Evolutionary conservation across 345 rosid genomes (phyloP).

Genomic region (Salix caprea): DNA sequence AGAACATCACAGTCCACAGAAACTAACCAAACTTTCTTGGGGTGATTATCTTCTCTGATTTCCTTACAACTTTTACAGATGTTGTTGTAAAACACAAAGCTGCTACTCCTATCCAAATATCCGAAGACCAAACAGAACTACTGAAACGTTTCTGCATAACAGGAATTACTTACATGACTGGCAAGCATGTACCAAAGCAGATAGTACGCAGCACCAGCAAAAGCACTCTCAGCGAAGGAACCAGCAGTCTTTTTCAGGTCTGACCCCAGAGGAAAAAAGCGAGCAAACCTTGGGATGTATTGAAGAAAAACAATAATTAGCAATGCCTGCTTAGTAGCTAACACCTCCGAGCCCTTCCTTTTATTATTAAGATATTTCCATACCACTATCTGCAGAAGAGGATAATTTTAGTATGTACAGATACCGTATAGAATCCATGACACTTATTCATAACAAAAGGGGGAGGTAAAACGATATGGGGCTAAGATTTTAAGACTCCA

Average conservation of each 20-base stretch:
- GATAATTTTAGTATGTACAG: neutral
- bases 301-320: constrained; percentile 56
- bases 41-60: neutral
- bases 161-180: constrained; percentile 64
- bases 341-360: constrained; percentile 54
- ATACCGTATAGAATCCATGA: neutral
- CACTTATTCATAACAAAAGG: neutral
- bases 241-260: constrained; percentile 82
- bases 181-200: constrained; percentile 86
- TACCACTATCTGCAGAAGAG: constrained; percentile 54
- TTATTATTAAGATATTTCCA: constrained; percentile 51
- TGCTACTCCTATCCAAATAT: neutral
- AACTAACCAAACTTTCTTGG: neutral
- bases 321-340: constrained; percentile 55
- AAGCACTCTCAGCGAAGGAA: constrained; percentile 76
- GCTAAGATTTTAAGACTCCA: neutral
- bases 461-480: neutral
- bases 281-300: constrained; percentile 70
- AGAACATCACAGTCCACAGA: neutral
- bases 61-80: neutral
- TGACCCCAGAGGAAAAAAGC: constrained; percentile 69
- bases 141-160: neutral
- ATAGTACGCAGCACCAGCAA: constrained; percentile 83
- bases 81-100: neutral
- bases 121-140: neutral